These are phyloP conservation scores for Limnanthes douglasii DNA, from an alignment of 345 rosid species.

Conservation along the genomic window DNA sequence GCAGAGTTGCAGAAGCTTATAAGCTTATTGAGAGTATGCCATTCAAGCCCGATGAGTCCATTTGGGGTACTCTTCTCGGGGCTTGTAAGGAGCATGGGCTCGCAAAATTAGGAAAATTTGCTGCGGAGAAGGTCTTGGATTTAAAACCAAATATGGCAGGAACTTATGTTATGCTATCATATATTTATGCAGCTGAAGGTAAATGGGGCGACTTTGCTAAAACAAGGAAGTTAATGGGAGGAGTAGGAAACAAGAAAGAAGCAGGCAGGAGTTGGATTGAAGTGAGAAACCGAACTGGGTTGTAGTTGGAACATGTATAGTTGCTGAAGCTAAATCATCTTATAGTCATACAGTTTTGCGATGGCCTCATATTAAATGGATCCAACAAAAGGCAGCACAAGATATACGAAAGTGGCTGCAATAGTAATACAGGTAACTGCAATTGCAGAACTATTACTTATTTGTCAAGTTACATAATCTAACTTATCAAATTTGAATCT, in stretches of 20 bases:
- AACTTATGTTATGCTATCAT: slow-evolving; percentile 59
- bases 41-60: slow-evolving; percentile 55
- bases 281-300: slow-evolving; percentile 40
- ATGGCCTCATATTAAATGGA: no score
- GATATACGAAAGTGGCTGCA: no score
- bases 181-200: slow-evolving; percentile 69
- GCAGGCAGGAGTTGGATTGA: slow-evolving; percentile 81
- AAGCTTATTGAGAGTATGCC: slow-evolving; percentile 57
- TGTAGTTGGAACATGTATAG: no score
- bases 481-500: no score
- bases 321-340: no score
- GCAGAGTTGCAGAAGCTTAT: slow-evolving; percentile 76
- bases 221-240: slow-evolving; percentile 47
- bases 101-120: slow-evolving; percentile 38
- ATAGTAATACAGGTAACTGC: no score
- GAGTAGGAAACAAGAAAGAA: slow-evolving; percentile 53
- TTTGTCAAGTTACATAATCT: no score
- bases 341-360: no score
- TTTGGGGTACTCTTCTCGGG: slow-evolving; percentile 75
- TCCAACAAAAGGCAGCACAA: no score
- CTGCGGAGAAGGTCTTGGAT: slow-evolving; percentile 47
- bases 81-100: slow-evolving; percentile 63
- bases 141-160: slow-evolving; percentile 47
- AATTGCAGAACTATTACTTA: no score
- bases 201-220: slow-evolving; percentile 57